Conservation (phyloP, 1,284 basidiomycete species). For the Blastosporella zonata region DNA sequence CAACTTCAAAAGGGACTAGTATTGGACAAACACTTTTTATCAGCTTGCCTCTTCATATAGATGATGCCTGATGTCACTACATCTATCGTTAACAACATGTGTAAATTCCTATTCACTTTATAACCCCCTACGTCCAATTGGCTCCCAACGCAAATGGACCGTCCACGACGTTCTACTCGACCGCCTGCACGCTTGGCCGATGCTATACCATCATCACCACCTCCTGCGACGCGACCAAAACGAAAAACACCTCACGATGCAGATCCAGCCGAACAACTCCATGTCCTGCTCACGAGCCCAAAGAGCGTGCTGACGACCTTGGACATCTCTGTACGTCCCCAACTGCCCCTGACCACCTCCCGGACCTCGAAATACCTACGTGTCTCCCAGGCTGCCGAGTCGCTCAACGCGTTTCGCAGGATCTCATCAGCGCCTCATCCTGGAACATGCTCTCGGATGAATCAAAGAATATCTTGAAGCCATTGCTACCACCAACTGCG, state of each 20-base stretch:
- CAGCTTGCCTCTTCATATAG: too few relatives aligned
- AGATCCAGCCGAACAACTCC: constrained; percentile 32
- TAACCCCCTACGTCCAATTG: not conserved
- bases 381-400: constrained; percentile 12
- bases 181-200: constrained; percentile 22
- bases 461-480: constrained; percentile 36
- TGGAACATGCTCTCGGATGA: constrained; percentile 49
- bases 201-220: constrained; percentile 6
- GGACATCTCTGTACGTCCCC: constrained; percentile 48
- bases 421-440: constrained; percentile 46
- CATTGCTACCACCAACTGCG: constrained; percentile 49
- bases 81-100: too few relatives aligned
- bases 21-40: too few relatives aligned
- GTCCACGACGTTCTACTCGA: constrained; percentile 32
- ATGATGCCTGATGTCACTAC: too few relatives aligned
- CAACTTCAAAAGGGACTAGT: too few relatives aligned
- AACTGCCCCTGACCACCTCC: constrained; percentile 12
- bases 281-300: constrained; percentile 41
- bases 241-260: constrained; percentile 28
- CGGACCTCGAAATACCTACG: constrained; percentile 12
- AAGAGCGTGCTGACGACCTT: constrained; percentile 48
- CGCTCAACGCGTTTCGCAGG: constrained; percentile 37
- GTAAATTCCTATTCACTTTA: not conserved
- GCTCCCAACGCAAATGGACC: constrained; percentile 19
- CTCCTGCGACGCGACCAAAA: constrained; percentile 24